Evolutionary conservation across 2,329 filamentous ascomycete genomes (phyloP), one percentile per base, ranked within the genome.

Genomic region (Leptographium wingfieldii): DNA sequence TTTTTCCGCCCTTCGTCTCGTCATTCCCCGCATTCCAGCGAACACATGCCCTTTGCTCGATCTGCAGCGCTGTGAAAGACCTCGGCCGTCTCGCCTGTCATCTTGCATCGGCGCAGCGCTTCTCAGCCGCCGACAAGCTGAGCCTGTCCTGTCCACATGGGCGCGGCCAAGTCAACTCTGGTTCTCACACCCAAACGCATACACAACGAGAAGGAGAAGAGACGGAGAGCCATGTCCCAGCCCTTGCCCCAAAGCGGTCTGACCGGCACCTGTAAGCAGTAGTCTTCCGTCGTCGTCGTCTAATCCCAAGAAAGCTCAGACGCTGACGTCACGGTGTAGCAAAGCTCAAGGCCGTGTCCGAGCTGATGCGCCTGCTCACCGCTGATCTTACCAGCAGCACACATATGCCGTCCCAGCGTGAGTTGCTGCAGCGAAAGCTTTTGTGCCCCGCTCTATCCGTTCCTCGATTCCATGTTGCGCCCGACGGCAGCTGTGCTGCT

Each of bases 321-420:
- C 33, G 16, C 56, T 52, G 46, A 61, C 55, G 12, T 22, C 22
- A n/a, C 25, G n/a, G 25, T n/a, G 3, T 67, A 90, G 81, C 77
- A 62, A 91, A 92, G 73, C 77, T 87, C 60, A 76, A 82, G 61
- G 81, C 88, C 59, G 87, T 92, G 49, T 83, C 78, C 19, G 75
- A 77, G 58, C 73, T 94, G 19, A 73, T 94, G 64, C 73, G 78
- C 49, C 78, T 78, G 52, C 77, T 95, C 49, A 75, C 77, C 7
- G 69, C 78, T 57, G 87, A 92, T 68, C 72, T 90, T 1, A 71
- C 80, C 57, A 76, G 80, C 57, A 76, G 80, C n/a, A 75, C 77
- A 56, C 78, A 74, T 29, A 77, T 92, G 49, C 73, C 78, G 6
- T 73, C 83, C 57, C 72, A 83, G 65, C 77, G 88, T 89, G 73